phyloP scores from a whole-genome alignment of 176 grass and related monocot species.

The Musa schizocarpa region DNA sequence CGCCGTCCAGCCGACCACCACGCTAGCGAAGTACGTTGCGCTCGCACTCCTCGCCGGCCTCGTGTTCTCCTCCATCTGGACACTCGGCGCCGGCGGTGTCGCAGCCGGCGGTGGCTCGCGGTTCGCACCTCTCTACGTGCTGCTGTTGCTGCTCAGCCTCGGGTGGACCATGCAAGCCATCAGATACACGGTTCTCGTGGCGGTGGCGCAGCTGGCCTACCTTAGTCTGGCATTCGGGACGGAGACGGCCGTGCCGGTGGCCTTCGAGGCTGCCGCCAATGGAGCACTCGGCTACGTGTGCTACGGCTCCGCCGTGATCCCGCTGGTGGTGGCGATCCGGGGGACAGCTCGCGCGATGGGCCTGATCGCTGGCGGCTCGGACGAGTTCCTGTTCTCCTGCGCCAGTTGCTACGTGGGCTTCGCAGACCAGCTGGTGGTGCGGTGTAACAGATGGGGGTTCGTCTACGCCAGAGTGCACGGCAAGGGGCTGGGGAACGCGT shows the following conservation, averaged over 20 bases:
- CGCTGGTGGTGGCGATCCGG: conserved; percentile 36
- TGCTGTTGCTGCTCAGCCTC: conserved; percentile 63
- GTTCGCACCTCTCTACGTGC: conserved; percentile 43
- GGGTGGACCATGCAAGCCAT: conserved; percentile 80
- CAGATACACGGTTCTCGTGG: conserved; percentile 48
- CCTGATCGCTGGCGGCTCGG: conserved; percentile 30
- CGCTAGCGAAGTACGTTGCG: conserved; percentile 28
- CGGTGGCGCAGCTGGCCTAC: conserved; percentile 58
- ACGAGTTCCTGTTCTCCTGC: conserved; percentile 83
- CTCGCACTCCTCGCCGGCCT: conserved; percentile 44
- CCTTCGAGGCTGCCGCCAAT: conserved; percentile 25
- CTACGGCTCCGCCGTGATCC: conserved; percentile 48
- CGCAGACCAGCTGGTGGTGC: conserved; percentile 52
- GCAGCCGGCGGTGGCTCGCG: conserved; percentile 39
- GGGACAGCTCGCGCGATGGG: conserved; percentile 49
- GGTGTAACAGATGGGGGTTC: conserved; percentile 75
- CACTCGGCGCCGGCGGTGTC: conserved; percentile 58
- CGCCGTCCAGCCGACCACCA: conserved; percentile 32
- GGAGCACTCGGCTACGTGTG: conserved; percentile 62
- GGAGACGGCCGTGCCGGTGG: conserved; percentile 8
- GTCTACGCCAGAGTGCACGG: conserved; percentile 41
- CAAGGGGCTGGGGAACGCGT: conserved; percentile 62
- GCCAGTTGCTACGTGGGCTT: conserved; percentile 38
- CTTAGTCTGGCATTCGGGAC: conserved; percentile 20
- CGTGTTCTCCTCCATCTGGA: conserved; percentile 69